Evolutionary conservation across 495 filamentous ascomycete species (phyloP).

Genomic region (Trichoderma orchidacearum): DNA sequence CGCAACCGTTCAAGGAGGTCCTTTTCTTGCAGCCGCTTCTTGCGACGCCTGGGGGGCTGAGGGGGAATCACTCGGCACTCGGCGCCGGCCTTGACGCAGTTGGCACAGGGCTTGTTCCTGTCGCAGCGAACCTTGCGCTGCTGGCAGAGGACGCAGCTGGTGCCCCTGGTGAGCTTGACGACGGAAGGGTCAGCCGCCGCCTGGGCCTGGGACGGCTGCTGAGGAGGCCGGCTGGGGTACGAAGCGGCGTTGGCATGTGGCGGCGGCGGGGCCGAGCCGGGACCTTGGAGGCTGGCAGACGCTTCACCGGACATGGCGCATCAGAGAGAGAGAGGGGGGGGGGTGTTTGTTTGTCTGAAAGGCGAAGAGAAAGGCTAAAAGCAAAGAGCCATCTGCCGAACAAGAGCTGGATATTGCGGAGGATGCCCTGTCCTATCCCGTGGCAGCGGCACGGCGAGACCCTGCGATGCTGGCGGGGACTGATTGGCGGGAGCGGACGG

Average conservation of each 20-base stretch:
- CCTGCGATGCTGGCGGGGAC: not conserved
- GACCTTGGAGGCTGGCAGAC: not conserved
- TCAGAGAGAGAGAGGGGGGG: not conserved
- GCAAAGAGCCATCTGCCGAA: no score
- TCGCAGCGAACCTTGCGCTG: constrained; percentile 58
- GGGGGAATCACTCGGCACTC: constrained; percentile 49
- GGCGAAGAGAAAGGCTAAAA: no score
- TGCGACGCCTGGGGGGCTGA: constrained; percentile 42
- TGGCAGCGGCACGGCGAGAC: not conserved
- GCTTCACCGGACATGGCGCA: not conserved
- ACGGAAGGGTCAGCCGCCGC: constrained; percentile 18
- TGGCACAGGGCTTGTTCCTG: constrained; percentile 48
- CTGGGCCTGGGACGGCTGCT: not conserved
- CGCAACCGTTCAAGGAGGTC: constrained; percentile 37
- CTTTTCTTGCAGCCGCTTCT: constrained; percentile 38
- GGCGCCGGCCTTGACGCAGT: constrained; percentile 45
- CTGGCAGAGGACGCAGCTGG: constrained; percentile 52
- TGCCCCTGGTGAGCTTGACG: constrained; percentile 37
- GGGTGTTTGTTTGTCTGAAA: not conserved
- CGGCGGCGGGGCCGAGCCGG: not conserved
- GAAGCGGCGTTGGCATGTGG: not conserved
- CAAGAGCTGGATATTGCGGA: not conserved
- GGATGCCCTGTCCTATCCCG: not conserved
- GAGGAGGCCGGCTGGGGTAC: not conserved
- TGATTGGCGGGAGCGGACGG: not conserved